Base-by-base conservation (phyloP, 164 flowering plant genomes). In the Vitis riparia region DNA sequence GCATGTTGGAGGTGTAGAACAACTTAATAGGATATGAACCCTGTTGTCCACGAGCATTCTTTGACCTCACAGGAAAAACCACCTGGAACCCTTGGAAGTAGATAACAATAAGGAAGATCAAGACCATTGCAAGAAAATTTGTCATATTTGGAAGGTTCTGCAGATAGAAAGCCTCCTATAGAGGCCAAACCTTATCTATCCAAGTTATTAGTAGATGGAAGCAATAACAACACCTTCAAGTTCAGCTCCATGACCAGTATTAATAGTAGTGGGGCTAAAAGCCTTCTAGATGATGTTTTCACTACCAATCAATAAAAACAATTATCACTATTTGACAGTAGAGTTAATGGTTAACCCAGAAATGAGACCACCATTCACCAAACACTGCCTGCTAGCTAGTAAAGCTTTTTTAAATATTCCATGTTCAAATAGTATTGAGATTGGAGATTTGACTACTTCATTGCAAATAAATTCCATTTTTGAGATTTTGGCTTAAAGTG, bases 1-100 rank as follows among this genome's bases (percentile, higher is more conserved):
- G 94, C 94, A 89, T 89, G 79, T 89, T 89, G 57, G 94, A 87
- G 66, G 91, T 89, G 83, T 89, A 89, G 79, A 89, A 89, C 65
- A 89, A 75, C 76, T 89, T 89, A 73, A 89, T 89, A 4, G 93
- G 93, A 55, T 89, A 89, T 59, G 93, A 89, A n/a, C 93, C 93
- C 75, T 89, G 91, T 55, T 89, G 93, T 50, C 93, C 93, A 55
- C 93, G 87, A 23, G 93, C 89, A 83, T 87, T 89, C 86, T 84
- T 89, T 62, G 93, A 87, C 67, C 91, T 82, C 71, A 86, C 88
- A n/a, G 88, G 90, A 73, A 86, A 75, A 56, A 84, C 90, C 61
- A 87, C 89, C 57, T 89, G 86, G 89, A 88, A 88, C 11, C 92
- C 92, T 88, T 88, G 92, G 82, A 86, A 88, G 78, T 88, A 88